Evolutionary conservation across 495 filamentous ascomycete genomes (phyloP), one percentile per base, ranked within the genome.

Genomic region (Halenospora varia): DNA sequence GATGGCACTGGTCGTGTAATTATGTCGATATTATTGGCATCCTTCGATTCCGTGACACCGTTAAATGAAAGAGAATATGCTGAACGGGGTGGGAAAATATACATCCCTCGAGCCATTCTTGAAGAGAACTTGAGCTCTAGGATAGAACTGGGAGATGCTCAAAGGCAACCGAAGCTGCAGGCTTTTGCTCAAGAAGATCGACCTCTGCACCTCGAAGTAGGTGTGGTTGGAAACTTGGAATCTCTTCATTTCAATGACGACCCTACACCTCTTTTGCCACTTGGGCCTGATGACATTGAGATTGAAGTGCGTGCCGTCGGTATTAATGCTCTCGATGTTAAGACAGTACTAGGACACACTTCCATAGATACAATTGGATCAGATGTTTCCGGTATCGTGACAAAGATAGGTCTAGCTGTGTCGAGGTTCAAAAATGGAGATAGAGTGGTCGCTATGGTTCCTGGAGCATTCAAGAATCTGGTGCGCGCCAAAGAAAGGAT

Each of bases 261-360:
- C 26, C 13, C 41, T 2, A 19, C 45, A 8, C 24, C 50, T 15
- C 23, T 40, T 24, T 3, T 26, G 22, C 26, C 39, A 11, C 42
- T 64, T 11, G 40, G n/a, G 10, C 42, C 17, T 18, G 24, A 62
- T 25, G 64, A 58, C 2, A 48, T 62, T 17, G 61, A 68, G 47
- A 66, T 65, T 18, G 66, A 71, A 44, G 54, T 67, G 23, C 25
- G 25, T 48, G 71, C 71, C 1, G 55, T 49, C 11, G 67, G 66
- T 1, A 44, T 76, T 52, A 73, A 70, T 51, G 70, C 68, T 54
- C 55, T 57, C 10, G 73, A 75, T 54, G 53, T 72, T 10, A 57
- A 62, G 11, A 65, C 67, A 0, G 59, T 66, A 25, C 25, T 70
- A 39, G 69, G 68, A 51, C 53, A 35, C 46, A 59, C 40, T 48